Evolutionary conservation across 148 eudicot species (phyloP).

Genomic region (Salicornia ramosissima): DNA sequence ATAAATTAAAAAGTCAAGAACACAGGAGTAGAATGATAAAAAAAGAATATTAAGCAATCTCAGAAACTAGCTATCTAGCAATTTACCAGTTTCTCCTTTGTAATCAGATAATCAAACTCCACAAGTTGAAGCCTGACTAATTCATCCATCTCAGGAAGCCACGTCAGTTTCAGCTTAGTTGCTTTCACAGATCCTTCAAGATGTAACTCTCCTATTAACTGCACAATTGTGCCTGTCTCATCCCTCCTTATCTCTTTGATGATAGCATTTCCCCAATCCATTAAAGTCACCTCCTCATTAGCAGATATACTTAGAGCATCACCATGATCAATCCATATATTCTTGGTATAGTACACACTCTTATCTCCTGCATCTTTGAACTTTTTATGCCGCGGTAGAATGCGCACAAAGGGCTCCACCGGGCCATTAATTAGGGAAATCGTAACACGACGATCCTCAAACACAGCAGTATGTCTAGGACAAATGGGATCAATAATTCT

Average conservation of each 20-base stretch:
- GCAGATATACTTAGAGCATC: slow-evolving; percentile 68
- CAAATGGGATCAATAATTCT: slow-evolving; percentile 89
- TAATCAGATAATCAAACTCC: slow-evolving; percentile 85
- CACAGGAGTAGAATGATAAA: too few relatives aligned
- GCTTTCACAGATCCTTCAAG: slow-evolving; percentile 88
- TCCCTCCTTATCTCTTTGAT: slow-evolving; percentile 75
- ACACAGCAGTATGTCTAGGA: slow-evolving; percentile 85
- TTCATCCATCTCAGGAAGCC: slow-evolving; percentile 77
- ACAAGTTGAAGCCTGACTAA: slow-evolving; percentile 66
- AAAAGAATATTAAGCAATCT: not conserved
- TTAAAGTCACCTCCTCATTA: slow-evolving; percentile 85
- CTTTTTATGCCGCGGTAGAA: slow-evolving; percentile 84
- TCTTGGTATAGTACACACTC: slow-evolving; percentile 71
- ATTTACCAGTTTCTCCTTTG: slow-evolving; percentile 94
- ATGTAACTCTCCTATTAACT: slow-evolving; percentile 69
- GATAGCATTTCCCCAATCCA: slow-evolving; percentile 98
- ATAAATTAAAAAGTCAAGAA: too few relatives aligned
- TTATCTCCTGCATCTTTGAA: slow-evolving; percentile 85
- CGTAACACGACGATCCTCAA: slow-evolving; percentile 64
- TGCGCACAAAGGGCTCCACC: slow-evolving; percentile 67
- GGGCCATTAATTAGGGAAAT: slow-evolving; percentile 77
- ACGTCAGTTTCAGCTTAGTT: slow-evolving; percentile 94
- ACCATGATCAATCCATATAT: slow-evolving; percentile 76
- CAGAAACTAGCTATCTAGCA: too few relatives aligned
- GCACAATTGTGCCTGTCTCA: slow-evolving; percentile 53